Evolutionary conservation across 495 filamentous ascomycete genomes (phyloP), one percentile per base, ranked within the genome.

Genomic region (Podospora tetraspora): DNA sequence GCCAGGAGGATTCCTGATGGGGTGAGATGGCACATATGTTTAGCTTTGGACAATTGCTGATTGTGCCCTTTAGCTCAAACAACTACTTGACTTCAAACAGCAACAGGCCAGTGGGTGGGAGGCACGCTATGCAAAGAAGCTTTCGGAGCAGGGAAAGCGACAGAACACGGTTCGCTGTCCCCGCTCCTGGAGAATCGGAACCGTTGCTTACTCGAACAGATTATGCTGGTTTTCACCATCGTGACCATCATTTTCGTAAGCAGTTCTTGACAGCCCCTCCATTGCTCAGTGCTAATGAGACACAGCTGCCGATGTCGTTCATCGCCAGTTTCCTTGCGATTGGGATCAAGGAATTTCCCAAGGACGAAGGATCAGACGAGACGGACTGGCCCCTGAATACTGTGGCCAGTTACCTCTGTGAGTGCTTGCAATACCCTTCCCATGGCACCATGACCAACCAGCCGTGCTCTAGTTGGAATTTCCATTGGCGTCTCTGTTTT

Each of bases 231-330:
- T 10, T 65, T 58, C 8, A 62, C 66, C 0, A 13, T 68, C 10
- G 59, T 68, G 3, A 68, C 66, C 5, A 68, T 68, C 16, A 59
- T 68, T 19, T 68, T 68, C 29, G 66, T 68, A 62, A 68, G 66
- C 27, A 57, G 25, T 30, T 52, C 11, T 63, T 10, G 12, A 23
- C 12, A 3, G 3, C 12, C 34, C 34, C 12, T 16, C 3, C 4
- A 37, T 13, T 2, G 16, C 3, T 27, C 23, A 13, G 7, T n/a
- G 9, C 32, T 64, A 4, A 64, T 2, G 21, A 9, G 61, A 16
- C 34, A 22, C n/a, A 65, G 63, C 12, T 65, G 23, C 63, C 63
- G 12, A 59, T 65, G 63, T 65, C 63, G 0, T 65, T 65, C 25
- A 65, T 34, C 22, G 23, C 63, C 0, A 65, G 63, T 19, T 65